Percentiles rank a stretch among this genome's conserved stretches.
Conservation (phyloP, 2,329 filamentous ascomycete genomes). For the Pseudocercospora macadamiae region DNA sequence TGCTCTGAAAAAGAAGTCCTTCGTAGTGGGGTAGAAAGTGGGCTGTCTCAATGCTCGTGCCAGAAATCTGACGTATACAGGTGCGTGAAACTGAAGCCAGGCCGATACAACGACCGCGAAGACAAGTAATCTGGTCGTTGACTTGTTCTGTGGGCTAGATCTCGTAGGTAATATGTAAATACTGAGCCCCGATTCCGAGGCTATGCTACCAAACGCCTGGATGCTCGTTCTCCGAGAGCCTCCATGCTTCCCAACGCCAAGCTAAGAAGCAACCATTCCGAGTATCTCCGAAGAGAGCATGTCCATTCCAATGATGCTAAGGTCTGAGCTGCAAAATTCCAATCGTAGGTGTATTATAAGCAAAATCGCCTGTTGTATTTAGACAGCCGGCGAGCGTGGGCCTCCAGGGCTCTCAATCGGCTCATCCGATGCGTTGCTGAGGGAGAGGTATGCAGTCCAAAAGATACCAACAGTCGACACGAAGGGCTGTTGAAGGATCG, state of each 20-base stretch:
- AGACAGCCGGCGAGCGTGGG: conserved; percentile 14
- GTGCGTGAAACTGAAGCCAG: no score
- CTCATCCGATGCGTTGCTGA: conserved; percentile 85
- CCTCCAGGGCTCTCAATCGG: conserved; percentile 37
- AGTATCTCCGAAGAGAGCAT: conserved; percentile 17
- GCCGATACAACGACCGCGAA: no score
- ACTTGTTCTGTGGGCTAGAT: background rate
- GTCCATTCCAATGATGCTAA: conserved; percentile 1
- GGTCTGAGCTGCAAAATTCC: background rate
- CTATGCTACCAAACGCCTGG: conserved; percentile 13
- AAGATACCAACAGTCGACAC: conserved; percentile 94
- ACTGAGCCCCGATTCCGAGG: conserved; percentile 15
- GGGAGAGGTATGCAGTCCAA: conserved; percentile 94
- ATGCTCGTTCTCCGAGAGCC: background rate
- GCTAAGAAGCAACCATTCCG: conserved; percentile 17
- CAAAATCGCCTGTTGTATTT: background rate
- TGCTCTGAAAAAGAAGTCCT: background rate
- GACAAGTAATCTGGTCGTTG: no score
- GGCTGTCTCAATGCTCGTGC: no score
- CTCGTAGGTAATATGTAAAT: background rate
- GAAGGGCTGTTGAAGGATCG: conserved; percentile 75
- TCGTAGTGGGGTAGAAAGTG: background rate
- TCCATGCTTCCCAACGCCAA: conserved; percentile 17
- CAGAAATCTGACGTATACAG: background rate
- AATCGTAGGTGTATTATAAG: background rate